Percentiles rank a stretch among this genome's conserved stretches.
These are phyloP conservation scores for Ogataea salicorniae DNA, from an alignment of 805 yeast species.

Conservation along the genomic window DNA sequence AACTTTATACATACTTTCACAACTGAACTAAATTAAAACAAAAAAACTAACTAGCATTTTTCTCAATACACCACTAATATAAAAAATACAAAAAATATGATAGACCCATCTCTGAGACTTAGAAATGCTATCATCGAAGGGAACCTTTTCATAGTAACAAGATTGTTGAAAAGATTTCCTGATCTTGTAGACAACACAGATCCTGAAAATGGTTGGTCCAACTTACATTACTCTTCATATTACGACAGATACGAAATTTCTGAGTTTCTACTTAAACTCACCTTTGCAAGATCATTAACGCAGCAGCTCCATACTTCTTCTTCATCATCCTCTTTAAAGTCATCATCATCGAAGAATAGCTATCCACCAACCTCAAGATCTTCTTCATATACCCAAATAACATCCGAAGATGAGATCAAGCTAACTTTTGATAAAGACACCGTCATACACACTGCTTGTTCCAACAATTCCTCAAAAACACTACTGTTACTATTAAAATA, in stretches of 20 bases:
- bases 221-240: constrained; percentile 74
- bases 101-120: constrained; percentile 60
- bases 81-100: constrained; percentile 31
- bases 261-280: constrained; percentile 20
- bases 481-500: constrained; percentile 68
- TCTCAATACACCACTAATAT: too few species aligned
- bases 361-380: neutral
- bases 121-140: constrained; percentile 63
- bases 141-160: constrained; percentile 54
- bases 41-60: too few species aligned
- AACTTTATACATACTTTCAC: too few species aligned
- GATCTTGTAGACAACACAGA: constrained; percentile 65
- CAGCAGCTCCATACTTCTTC: neutral
- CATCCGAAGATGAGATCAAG: constrained; percentile 30
- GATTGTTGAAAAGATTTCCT: constrained; percentile 65
- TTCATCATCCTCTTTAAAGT: constrained; percentile 7
- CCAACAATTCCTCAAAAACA: constrained; percentile 52
- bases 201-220: constrained; percentile 74
- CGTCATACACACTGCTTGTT: constrained; percentile 66
- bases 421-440: constrained; percentile 54
- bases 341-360: constrained; percentile 2
- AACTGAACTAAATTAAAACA: too few species aligned
- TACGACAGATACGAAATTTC: constrained; percentile 62
- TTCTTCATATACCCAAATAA: constrained; percentile 24
- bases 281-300: constrained; percentile 9